Conservation (phyloP, 768 basidiomycete species). For the Chiua virens region DNA sequence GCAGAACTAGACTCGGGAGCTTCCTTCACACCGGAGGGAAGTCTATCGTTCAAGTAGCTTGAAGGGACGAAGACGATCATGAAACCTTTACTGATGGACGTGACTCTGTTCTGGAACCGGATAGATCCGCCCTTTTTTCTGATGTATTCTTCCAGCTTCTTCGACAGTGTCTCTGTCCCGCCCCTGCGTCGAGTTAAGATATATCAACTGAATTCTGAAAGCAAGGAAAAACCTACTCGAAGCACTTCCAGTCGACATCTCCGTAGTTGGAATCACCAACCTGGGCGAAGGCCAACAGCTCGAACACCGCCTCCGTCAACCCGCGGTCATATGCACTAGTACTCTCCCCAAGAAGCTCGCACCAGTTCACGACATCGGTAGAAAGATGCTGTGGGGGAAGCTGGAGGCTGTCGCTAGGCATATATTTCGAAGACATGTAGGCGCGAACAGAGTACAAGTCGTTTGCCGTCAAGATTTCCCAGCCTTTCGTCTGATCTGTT, state of each 20-base stretch:
- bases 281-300: conserved; percentile 24
- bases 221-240: conserved; percentile 24
- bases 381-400: conserved; percentile 20
- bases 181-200: conserved; percentile 12
- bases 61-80: conserved; percentile 7
- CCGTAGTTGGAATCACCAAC: not conserved
- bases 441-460: conserved; percentile 33
- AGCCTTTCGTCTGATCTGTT: conserved; percentile 16
- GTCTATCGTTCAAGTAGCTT: not conserved
- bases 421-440: conserved; percentile 23
- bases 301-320: conserved; percentile 37
- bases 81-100: conserved; percentile 10
- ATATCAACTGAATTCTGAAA: not conserved
- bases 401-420: conserved; percentile 18
- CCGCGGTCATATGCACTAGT: conserved; percentile 35
- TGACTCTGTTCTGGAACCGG: conserved; percentile 17
- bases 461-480: conserved; percentile 25
- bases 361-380: conserved; percentile 30
- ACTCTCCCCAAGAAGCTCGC: conserved; percentile 30
- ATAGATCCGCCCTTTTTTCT: conserved; percentile 1
- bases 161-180: conserved; percentile 23
- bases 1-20: not conserved
- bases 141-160: conserved; percentile 23
- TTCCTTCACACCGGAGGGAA: not conserved
- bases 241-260: conserved; percentile 28